Conservation (phyloP, 768 basidiomycete genomes). For the Erythrobasidium yunnanense region DNA sequence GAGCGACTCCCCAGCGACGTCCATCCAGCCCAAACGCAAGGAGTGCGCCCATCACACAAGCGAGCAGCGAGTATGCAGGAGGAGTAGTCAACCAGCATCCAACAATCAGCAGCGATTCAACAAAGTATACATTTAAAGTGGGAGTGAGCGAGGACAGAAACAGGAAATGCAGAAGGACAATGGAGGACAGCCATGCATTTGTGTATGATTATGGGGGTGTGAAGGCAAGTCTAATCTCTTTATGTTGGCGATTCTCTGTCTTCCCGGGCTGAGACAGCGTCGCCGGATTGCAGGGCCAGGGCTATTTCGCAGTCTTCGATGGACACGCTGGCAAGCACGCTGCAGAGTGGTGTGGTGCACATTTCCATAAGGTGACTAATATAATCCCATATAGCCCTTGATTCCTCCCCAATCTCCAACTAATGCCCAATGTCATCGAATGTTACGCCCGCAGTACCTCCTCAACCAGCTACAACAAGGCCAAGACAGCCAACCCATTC, state of each 20-base stretch:
- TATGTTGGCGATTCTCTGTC: background rate
- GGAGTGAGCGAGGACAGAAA: constrained; percentile 65
- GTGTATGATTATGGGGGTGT: constrained; percentile 85
- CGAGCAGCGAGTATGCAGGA: background rate
- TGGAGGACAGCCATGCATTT: constrained; percentile 91
- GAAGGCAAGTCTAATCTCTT: background rate
- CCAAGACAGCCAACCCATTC: constrained; percentile 53
- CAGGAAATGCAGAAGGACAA: constrained; percentile 76
- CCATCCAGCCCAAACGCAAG: constrained; percentile 19
- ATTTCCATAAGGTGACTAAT: constrained; percentile 75
- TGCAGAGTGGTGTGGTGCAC: constrained; percentile 93
- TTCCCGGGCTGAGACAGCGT: background rate
- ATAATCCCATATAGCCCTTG: too few relatives aligned
- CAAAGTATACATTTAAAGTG: constrained; percentile 49
- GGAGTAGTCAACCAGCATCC: constrained; percentile 24
- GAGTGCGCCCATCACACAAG: constrained; percentile 19
- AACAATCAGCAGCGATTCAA: constrained; percentile 45
- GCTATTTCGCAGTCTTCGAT: constrained; percentile 96
- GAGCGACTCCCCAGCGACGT: too few relatives aligned
- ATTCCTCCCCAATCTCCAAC: background rate
- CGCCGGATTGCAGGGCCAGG: constrained; percentile 60
- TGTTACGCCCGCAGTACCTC: constrained; percentile 47
- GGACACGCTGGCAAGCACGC: constrained; percentile 98
- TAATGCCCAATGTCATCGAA: background rate
- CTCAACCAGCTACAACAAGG: constrained; percentile 54